Evolutionary conservation across 148 eudicot species (phyloP).

Genomic region (Vaccinium myrtillus): DNA sequence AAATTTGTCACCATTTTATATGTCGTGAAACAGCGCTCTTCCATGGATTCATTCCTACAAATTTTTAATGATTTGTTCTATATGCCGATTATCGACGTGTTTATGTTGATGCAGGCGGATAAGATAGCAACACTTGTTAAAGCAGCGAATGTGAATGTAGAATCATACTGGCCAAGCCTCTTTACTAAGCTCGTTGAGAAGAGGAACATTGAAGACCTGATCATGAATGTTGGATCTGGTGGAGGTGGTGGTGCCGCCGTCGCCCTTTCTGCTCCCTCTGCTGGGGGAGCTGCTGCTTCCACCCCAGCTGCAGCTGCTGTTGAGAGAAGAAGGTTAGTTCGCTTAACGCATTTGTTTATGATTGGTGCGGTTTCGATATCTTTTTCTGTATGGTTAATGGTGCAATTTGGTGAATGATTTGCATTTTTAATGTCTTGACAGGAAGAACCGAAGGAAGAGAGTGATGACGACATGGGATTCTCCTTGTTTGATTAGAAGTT

Average conservation of each 20-base stretch:
- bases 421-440: not conserved
- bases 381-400: too few species aligned
- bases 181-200: conserved; percentile 66
- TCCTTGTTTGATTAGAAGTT: conserved; percentile 30
- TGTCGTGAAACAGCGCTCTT: too few species aligned
- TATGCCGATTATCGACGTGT: too few species aligned
- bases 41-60: too few species aligned
- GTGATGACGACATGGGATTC: conserved; percentile 34
- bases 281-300: conserved; percentile 43
- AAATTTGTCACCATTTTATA: not conserved
- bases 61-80: too few species aligned
- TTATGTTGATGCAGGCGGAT: conserved; percentile 41
- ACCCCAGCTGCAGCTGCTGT: conserved; percentile 55
- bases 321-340: conserved; percentile 42
- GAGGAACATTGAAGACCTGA: conserved; percentile 53
- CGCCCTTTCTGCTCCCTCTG: conserved; percentile 32
- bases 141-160: conserved; percentile 43
- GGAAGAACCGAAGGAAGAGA: conserved; percentile 35
- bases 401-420: not conserved
- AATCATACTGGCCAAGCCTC: conserved; percentile 66
- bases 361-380: not conserved
- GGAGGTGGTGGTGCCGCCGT: conserved; percentile 49
- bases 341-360: not conserved
- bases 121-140: conserved; percentile 50
- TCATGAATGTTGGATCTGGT: conserved; percentile 59